Percentiles rank a stretch among this genome's conserved stretches.
phyloP scores from a whole-genome alignment of 2,329 filamentous ascomycete genomes.

The Trichoderma guizhouense region DNA sequence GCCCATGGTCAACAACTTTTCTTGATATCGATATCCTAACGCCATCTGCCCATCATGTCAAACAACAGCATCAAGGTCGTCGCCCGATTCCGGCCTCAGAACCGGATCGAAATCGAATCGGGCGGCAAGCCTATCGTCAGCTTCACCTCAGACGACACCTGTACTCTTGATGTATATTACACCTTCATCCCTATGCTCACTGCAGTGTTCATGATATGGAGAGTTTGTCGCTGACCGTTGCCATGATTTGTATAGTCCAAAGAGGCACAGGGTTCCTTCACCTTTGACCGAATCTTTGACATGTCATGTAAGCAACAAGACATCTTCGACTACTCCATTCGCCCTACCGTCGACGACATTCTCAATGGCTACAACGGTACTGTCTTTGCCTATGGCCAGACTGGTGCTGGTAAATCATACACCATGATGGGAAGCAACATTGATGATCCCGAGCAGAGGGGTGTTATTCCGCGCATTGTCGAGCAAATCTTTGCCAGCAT shows the following conservation, averaged over 20 bases:
- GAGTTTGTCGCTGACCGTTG: neutral
- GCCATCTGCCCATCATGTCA: constrained; percentile 47
- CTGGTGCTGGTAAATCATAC: constrained; percentile 96
- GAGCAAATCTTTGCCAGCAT: constrained; percentile 98
- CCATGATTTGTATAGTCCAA: constrained; percentile 63
- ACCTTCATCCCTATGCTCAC: neutral
- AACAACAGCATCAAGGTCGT: constrained; percentile 79
- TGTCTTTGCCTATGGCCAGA: constrained; percentile 97
- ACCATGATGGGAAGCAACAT: constrained; percentile 85
- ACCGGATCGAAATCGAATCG: constrained; percentile 85
- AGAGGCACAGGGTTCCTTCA: constrained; percentile 82
- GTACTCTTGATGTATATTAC: constrained; percentile 68
- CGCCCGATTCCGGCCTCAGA: constrained; percentile 95
- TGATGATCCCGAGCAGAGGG: constrained; percentile 80
- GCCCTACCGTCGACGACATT: constrained; percentile 93
- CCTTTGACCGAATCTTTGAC: constrained; percentile 96
- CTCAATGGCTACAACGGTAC: constrained; percentile 99
- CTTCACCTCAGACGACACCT: constrained; percentile 87
- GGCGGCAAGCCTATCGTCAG: constrained; percentile 88
- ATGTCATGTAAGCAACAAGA: constrained; percentile 88
- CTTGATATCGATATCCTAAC: constrained; percentile 22
- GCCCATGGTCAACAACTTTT: constrained; percentile 27
- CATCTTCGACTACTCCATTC: constrained; percentile 98
- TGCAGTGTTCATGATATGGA: neutral
- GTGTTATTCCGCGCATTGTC: constrained; percentile 94